Conservation (phyloP, 1,139 yeast species). For the Scheffersomyces quercinus region DNA sequence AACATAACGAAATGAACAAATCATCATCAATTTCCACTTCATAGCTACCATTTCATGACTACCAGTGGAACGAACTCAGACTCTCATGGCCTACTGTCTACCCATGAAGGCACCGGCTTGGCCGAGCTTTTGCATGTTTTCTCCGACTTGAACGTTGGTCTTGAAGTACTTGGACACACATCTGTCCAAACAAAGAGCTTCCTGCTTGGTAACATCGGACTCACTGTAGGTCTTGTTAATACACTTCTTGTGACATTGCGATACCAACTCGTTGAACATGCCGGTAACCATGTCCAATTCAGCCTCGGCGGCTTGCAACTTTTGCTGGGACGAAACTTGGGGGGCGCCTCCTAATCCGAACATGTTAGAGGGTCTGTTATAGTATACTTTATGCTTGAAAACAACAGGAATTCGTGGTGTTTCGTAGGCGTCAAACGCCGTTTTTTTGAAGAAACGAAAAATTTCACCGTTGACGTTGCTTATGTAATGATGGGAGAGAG, state of each 20-base stretch:
- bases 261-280: slow-evolving; percentile 86
- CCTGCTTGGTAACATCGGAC: slow-evolving; percentile 80
- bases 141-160: slow-evolving; percentile 95
- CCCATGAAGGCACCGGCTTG: slow-evolving; percentile 56
- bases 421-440: slow-evolving; percentile 5
- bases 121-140: slow-evolving; percentile 78
- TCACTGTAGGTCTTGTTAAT: slow-evolving; percentile 66
- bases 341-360: slow-evolving; percentile 89
- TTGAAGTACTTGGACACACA: slow-evolving; percentile 97
- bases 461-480: not conserved
- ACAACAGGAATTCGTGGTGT: not conserved
- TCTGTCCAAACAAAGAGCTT: slow-evolving; percentile 91
- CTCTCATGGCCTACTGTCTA: slow-evolving; percentile 29
- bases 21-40: too few relatives aligned
- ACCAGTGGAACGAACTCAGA: too few relatives aligned
- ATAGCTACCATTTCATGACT: too few relatives aligned
- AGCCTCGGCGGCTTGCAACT: slow-evolving; percentile 77
- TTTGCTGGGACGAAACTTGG: slow-evolving; percentile 71
- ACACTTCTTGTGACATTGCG: slow-evolving; percentile 90
- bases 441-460: slow-evolving; percentile 2
- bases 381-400: too few relatives aligned
- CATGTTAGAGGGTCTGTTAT: slow-evolving; percentile 22
- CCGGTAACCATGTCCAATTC: slow-evolving; percentile 96
- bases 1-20: too few relatives aligned
- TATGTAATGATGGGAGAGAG: too few relatives aligned